These are phyloP conservation scores for Moelleriella libera DNA, from an alignment of 2,329 filamentous ascomycete species.

Conservation along the genomic window DNA sequence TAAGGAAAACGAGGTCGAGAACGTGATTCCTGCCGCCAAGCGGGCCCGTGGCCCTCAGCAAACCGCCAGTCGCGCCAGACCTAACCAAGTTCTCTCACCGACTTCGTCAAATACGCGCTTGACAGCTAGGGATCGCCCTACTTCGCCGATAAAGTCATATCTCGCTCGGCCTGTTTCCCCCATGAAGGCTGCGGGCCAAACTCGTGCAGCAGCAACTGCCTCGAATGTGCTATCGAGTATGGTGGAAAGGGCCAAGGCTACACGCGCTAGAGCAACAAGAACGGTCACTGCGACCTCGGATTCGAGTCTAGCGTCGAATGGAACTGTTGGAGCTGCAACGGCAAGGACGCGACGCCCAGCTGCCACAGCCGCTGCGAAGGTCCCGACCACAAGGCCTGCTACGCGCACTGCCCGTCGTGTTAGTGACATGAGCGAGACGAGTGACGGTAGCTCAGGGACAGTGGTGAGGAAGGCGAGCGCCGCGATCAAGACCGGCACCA, in stretches of 20 bases:
- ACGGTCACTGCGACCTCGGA: conserved; percentile 32
- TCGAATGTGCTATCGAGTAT: conserved; percentile 37
- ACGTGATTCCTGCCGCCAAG: conserved; percentile 58
- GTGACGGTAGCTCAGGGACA: conserved; percentile 49
- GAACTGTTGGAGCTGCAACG: conserved; percentile 17
- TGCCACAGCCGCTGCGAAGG: neutral
- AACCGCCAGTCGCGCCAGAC: conserved; percentile 20
- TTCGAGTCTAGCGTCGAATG: conserved; percentile 24
- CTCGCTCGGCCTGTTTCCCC: conserved; percentile 47
- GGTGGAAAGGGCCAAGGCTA: conserved; percentile 46
- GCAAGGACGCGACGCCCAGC: conserved; percentile 13
- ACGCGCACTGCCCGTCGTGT: conserved; percentile 36
- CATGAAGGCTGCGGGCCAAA: conserved; percentile 31
- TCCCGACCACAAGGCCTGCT: conserved; percentile 15
- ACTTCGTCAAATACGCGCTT: conserved; percentile 69
- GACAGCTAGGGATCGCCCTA: conserved; percentile 28
- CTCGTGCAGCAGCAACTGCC: conserved; percentile 21
- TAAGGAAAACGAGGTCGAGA: conserved; percentile 60
- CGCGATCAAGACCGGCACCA: conserved; percentile 14
- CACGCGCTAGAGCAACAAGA: conserved; percentile 31
- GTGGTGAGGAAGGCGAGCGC: conserved; percentile 41
- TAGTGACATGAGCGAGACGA: conserved; percentile 49
- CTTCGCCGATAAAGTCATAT: conserved; percentile 42
- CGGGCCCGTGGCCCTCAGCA: conserved; percentile 30
- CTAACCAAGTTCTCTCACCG: conserved; percentile 60